Conservation (phyloP, 1,284 basidiomycete species). For the Ganoderma resinaceum region DNA sequence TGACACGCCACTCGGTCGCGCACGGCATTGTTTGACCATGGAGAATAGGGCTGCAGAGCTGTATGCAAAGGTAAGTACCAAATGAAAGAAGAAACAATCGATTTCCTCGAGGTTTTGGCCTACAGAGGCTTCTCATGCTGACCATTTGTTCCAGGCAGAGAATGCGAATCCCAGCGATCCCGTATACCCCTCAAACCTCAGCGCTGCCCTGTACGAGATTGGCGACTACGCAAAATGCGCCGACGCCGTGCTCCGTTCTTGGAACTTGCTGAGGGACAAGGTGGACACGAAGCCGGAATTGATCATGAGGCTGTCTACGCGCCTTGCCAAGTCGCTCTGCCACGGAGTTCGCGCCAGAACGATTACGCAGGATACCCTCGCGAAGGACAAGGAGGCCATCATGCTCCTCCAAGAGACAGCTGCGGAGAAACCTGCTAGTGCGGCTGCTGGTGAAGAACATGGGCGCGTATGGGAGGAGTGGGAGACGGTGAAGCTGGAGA, state of each 20-base stretch:
- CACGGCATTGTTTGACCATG: not conserved
- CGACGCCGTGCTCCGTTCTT: constrained; percentile 39
- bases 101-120: not conserved
- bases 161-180: constrained; percentile 20
- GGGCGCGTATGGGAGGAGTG: constrained; percentile 14
- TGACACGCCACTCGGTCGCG: not conserved
- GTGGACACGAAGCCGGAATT: constrained; percentile 9
- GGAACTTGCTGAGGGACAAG: constrained; percentile 19
- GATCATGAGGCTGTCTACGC: constrained; percentile 19
- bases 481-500: constrained; percentile 10
- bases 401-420: constrained; percentile 6
- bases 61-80: constrained; percentile 6
- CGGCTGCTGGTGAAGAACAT: not conserved
- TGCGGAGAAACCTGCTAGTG: no score
- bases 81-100: rapidly evolving
- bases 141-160: constrained; percentile 21
- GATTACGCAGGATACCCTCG: not conserved
- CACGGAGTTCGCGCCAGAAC: constrained; percentile 16
- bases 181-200: constrained; percentile 44
- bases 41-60: constrained; percentile 9
- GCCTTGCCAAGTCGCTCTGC: constrained; percentile 18
- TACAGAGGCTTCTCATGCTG: not conserved
- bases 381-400: not conserved
- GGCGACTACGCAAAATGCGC: constrained; percentile 38
- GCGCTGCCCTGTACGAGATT: constrained; percentile 43